Conservation (phyloP, 179 eudicot species). For the Spinacia oleracea region DNA sequence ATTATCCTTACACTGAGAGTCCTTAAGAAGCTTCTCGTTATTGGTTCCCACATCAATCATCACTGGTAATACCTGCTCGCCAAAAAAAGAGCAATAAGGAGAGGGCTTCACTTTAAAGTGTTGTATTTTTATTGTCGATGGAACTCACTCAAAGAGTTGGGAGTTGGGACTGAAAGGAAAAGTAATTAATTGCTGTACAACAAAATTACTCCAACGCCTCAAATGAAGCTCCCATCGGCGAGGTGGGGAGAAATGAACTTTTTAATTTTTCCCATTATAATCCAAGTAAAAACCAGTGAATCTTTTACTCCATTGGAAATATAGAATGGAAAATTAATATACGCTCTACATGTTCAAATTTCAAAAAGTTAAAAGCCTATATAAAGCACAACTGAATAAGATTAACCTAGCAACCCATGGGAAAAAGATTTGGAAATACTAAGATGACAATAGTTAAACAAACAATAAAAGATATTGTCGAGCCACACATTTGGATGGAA, state of each 20-base stretch:
- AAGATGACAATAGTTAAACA: neutral
- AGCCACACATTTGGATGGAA: neutral
- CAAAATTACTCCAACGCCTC: neutral
- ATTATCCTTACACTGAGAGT: constrained; percentile 91
- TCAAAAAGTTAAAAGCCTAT: neutral
- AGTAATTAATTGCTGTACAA: neutral
- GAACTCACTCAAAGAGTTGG: neutral
- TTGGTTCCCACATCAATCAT: constrained; percentile 98
- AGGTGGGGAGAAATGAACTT: neutral
- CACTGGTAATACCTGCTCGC: constrained; percentile 82
- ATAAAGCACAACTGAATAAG: neutral
- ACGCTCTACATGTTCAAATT: neutral
- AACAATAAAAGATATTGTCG: neutral
- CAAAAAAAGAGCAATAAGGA: constrained; percentile 23
- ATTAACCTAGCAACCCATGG: neutral
- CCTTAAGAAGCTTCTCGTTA: constrained; percentile 84
- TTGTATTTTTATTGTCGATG: neutral
- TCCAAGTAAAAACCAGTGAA: neutral
- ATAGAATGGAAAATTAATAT: neutral
- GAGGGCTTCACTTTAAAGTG: neutral
- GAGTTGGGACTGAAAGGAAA: neutral
- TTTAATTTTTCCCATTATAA: neutral
- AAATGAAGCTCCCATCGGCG: neutral
- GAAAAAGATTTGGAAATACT: too few species aligned
- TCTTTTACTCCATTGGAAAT: neutral